Evolutionary conservation across 768 basidiomycete species (phyloP).

Genomic region (Suillus alpinus): DNA sequence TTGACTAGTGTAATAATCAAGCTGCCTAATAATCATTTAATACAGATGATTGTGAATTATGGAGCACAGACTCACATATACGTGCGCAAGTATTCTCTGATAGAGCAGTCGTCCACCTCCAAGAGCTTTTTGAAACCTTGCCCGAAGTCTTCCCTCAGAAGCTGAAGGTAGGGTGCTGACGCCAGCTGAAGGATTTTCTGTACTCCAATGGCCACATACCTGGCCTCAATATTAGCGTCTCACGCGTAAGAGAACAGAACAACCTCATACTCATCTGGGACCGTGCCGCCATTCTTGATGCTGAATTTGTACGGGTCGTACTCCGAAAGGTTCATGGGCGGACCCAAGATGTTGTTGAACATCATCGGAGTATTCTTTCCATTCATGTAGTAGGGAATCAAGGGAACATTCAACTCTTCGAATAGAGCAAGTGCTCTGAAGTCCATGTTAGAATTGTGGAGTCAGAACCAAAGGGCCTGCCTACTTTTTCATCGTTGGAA

Average conservation of each 20-base stretch:
- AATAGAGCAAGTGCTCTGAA: not conserved
- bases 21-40: not conserved
- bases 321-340: not conserved
- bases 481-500: not conserved
- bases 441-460: not conserved
- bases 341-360: not conserved
- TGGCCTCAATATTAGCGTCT: not conserved
- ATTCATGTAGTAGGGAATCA: not conserved
- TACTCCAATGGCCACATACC: not conserved
- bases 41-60: not conserved
- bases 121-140: not conserved
- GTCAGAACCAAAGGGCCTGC: not conserved
- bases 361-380: not conserved
- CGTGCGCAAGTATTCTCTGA: not conserved
- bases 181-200: not conserved
- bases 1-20: not conserved
- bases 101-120: not conserved
- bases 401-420: not conserved
- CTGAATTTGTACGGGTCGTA: not conserved
- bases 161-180: not conserved
- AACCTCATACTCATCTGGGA: not conserved
- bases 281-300: not conserved
- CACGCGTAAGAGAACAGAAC: not conserved
- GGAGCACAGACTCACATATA: not conserved
- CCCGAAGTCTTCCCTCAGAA: not conserved